These are phyloP conservation scores for Didymella pomorum DNA, from an alignment of 2,329 filamentous ascomycete species.

Conservation along the genomic window DNA sequence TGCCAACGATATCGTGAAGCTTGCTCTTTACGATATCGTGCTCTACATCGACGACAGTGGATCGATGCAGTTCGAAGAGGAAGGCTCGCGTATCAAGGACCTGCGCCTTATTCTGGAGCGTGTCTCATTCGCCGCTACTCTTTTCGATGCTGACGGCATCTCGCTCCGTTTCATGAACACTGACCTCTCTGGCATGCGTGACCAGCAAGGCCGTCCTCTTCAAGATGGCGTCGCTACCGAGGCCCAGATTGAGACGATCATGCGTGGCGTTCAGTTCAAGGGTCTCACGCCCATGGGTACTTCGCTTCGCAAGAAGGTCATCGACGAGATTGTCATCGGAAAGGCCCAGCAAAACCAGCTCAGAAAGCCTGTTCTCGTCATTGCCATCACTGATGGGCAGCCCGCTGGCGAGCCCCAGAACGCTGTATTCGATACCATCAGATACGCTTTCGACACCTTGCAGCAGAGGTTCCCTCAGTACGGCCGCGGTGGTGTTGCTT, in stretches of 20 bases:
- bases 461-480: constrained; percentile 56
- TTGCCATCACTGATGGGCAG: constrained; percentile 72
- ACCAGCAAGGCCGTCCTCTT: constrained; percentile 47
- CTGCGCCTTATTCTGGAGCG: constrained; percentile 69
- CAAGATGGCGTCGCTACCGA: constrained; percentile 65
- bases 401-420: constrained; percentile 68
- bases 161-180: constrained; percentile 76
- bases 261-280: constrained; percentile 67
- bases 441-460: constrained; percentile 62
- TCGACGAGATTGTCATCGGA: constrained; percentile 66
- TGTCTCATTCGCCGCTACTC: constrained; percentile 69
- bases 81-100: constrained; percentile 71
- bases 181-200: constrained; percentile 46
- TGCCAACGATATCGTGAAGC: constrained; percentile 69
- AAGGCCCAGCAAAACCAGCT: constrained; percentile 62
- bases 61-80: constrained; percentile 73
- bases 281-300: constrained; percentile 73
- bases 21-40: constrained; percentile 68
- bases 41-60: constrained; percentile 74
- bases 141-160: constrained; percentile 75
- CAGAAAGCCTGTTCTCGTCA: constrained; percentile 70
- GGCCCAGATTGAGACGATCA: constrained; percentile 65
- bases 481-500: constrained; percentile 67
- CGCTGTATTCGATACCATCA: constrained; percentile 66
- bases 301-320: constrained; percentile 67